Percentiles rank a stretch among this genome's conserved stretches.
Evolutionary conservation across 176 grass and related monocot genomes (phyloP).

Genomic region (Puya raimondii): DNA sequence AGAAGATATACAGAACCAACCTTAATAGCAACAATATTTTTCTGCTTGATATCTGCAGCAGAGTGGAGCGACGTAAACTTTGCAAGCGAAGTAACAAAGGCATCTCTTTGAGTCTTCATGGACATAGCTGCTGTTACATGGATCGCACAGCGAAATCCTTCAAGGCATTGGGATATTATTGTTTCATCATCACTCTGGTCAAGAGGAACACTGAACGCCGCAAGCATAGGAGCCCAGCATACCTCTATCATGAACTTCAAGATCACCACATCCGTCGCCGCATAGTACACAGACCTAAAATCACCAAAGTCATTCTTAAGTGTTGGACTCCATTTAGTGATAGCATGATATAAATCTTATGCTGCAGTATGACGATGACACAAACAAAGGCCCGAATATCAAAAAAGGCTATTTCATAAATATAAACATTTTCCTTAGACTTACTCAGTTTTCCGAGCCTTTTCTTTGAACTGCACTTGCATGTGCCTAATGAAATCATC

Average conservation of each 20-base stretch:
- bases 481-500: constrained; percentile 98
- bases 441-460: constrained; percentile 98
- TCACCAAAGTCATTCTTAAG: constrained; percentile 23
- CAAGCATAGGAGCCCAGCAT: constrained; percentile 99
- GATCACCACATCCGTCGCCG: constrained; percentile 87
- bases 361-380: not conserved
- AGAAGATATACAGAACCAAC: constrained; percentile 30
- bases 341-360: constrained; percentile 11
- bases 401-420: not conserved
- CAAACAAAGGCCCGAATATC: not conserved
- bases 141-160: constrained; percentile 90
- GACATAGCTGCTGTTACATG: constrained; percentile 99
- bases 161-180: constrained; percentile 75
- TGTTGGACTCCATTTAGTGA: not conserved
- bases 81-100: constrained; percentile 92
- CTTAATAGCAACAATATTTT: constrained; percentile 97
- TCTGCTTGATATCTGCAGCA: constrained; percentile 86
- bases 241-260: constrained; percentile 98
- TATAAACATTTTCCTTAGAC: constrained; percentile 10
- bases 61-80: constrained; percentile 99
- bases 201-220: constrained; percentile 97
- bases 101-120: constrained; percentile 98
- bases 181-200: constrained; percentile 85
- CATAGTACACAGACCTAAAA: constrained; percentile 92
- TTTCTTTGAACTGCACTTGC: constrained; percentile 99